Evolutionary conservation across 148 eudicot species (phyloP).

Genomic region (Cornus suecica): DNA sequence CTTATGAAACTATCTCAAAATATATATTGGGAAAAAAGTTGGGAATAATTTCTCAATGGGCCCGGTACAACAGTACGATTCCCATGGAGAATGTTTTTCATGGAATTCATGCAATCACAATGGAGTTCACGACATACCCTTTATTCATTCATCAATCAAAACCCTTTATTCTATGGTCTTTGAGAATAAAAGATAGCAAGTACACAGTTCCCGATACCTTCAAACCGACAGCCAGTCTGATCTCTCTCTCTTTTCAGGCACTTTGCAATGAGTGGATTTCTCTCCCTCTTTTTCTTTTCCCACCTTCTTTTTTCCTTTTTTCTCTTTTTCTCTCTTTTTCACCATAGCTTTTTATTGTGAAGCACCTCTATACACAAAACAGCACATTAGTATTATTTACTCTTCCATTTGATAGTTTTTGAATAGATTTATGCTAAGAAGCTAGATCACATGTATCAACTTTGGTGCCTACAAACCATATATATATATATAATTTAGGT

Average conservation of each 20-base stretch:
- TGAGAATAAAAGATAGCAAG: not conserved
- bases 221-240: slow-evolving; percentile 73
- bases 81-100: not conserved
- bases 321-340: slow-evolving; percentile 15
- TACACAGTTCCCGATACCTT: slow-evolving; percentile 48
- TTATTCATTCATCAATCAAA: slow-evolving; percentile 19
- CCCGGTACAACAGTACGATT: not conserved
- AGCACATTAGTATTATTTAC: not conserved
- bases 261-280: slow-evolving; percentile 41
- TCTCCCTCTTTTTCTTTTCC: slow-evolving; percentile 12
- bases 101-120: slow-evolving; percentile 2
- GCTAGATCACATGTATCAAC: slow-evolving; percentile 14
- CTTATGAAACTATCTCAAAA: too few relatives aligned
- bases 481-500: not conserved
- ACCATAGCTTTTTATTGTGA: slow-evolving; percentile 18
- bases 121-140: not conserved
- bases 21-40: too few relatives aligned
- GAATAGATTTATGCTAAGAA: slow-evolving; percentile 11
- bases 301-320: slow-evolving; percentile 13
- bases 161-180: slow-evolving; percentile 41
- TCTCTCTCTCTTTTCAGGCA: slow-evolving; percentile 33
- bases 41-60: not conserved
- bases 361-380: not conserved
- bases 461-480: not conserved
- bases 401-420: slow-evolving; percentile 11